Evolutionary conservation across 2,329 filamentous ascomycete species (phyloP).

Genomic region (Lizonia empirigonia): DNA sequence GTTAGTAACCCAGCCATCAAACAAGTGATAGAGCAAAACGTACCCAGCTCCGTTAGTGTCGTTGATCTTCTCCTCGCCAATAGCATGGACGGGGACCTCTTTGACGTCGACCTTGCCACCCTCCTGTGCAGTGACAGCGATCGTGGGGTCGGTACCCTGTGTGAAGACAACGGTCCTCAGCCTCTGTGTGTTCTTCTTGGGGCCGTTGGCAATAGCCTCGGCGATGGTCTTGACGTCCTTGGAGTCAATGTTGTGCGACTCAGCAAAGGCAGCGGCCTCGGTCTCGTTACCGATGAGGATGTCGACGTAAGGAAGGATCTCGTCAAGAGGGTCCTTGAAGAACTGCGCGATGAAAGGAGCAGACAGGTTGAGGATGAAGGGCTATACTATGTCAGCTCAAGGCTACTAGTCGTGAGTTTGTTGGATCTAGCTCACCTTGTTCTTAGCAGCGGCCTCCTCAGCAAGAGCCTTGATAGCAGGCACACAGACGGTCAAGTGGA

Average conservation of each 20-base stretch:
- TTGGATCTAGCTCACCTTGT: slow-evolving; percentile 68
- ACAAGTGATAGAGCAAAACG: slow-evolving; percentile 28
- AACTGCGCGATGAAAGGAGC: slow-evolving; percentile 96
- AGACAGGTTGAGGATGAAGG: slow-evolving; percentile 87
- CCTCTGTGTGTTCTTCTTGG: slow-evolving; percentile 88
- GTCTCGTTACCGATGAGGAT: slow-evolving; percentile 97
- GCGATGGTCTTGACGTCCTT: slow-evolving; percentile 85
- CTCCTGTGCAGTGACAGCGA: slow-evolving; percentile 76
- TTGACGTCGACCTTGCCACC: slow-evolving; percentile 68
- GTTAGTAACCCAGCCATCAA: slow-evolving; percentile 6
- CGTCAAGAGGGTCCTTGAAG: slow-evolving; percentile 95
- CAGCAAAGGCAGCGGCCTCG: slow-evolving; percentile 86
- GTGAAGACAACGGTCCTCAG: slow-evolving; percentile 90
- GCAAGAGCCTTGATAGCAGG: slow-evolving; percentile 87
- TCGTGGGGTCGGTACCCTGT: slow-evolving; percentile 88
- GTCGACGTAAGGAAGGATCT: slow-evolving; percentile 88
- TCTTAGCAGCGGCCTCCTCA: slow-evolving; percentile 83
- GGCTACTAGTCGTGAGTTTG: not conserved
- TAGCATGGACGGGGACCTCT: slow-evolving; percentile 80
- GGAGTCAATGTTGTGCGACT: slow-evolving; percentile 74
- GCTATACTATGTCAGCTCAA: slow-evolving; percentile 43
- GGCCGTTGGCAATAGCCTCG: slow-evolving; percentile 80
- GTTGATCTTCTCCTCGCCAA: slow-evolving; percentile 78
- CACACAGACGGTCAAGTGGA: slow-evolving; percentile 95
- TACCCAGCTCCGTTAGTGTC: slow-evolving; percentile 93